These are phyloP conservation scores for Neoconidiobolus thromboides DNA, from an alignment of 371 early-diverging fungal genomes.

Conservation along the genomic window DNA sequence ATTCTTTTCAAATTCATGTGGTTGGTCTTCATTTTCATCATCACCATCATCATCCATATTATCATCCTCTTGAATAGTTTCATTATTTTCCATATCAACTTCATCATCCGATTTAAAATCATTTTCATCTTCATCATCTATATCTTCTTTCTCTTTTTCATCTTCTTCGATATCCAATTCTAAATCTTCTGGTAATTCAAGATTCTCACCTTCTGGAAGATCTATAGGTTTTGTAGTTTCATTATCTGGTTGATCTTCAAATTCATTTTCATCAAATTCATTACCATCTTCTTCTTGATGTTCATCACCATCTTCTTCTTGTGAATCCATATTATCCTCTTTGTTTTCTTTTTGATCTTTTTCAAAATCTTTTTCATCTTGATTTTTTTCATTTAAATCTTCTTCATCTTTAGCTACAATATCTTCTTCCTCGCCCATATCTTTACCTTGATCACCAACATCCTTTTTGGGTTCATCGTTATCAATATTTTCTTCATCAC, in stretches of 20 bases:
- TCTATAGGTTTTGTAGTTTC: slow-evolving; percentile 21
- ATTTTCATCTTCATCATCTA: neutral
- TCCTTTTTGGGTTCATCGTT: slow-evolving; percentile 31
- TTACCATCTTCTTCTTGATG: slow-evolving; percentile 12
- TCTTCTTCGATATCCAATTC: slow-evolving; percentile 16
- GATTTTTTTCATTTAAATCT: slow-evolving; percentile 19
- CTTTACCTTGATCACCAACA: slow-evolving; percentile 10
- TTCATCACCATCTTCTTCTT: slow-evolving; percentile 10
- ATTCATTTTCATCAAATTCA: slow-evolving; percentile 21
- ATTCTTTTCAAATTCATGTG: too few species aligned
- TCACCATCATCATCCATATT: too few species aligned
- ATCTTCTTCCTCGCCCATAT: slow-evolving; percentile 23
- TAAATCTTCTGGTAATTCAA: slow-evolving; percentile 22
- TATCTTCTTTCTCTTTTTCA: neutral
- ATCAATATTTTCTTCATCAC: slow-evolving; percentile 48
- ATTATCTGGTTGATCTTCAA: slow-evolving; percentile 23
- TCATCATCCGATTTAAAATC: slow-evolving; percentile 8
- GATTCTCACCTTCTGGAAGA: slow-evolving; percentile 21
- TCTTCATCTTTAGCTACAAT: slow-evolving; percentile 47
- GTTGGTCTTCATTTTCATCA: too few species aligned
- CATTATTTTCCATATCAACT: slow-evolving; percentile 21
- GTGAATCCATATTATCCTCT: slow-evolving; percentile 16
- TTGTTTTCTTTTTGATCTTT: slow-evolving; percentile 11
- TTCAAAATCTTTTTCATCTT: slow-evolving; percentile 18
- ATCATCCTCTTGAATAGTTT: slow-evolving; percentile 17